Evolutionary conservation across 179 eudicot species (phyloP).

Genomic region (Actinidia chinensis): DNA sequence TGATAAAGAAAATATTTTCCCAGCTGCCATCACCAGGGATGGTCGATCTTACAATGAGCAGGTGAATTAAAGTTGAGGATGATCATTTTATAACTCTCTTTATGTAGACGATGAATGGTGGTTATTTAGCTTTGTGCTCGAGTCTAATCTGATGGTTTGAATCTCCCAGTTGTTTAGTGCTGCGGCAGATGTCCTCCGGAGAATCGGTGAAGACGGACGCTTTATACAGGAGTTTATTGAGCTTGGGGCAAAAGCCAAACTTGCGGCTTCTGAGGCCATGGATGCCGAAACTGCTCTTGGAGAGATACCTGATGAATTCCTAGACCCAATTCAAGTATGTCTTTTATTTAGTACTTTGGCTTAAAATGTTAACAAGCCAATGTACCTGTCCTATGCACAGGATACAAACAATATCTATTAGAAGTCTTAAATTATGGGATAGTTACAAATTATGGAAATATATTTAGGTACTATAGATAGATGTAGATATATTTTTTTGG

Average conservation of each 20-base stretch:
- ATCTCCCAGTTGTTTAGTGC: conserved; percentile 71
- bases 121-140: not conserved
- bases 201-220: conserved; percentile 79
- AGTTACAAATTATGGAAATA: too few relatives aligned
- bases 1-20: conserved; percentile 74
- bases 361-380: too few relatives aligned
- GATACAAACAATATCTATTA: too few relatives aligned
- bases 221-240: conserved; percentile 72
- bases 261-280: conserved; percentile 91
- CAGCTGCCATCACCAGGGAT: conserved; percentile 86
- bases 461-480: too few relatives aligned
- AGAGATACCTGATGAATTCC: conserved; percentile 98
- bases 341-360: not conserved
- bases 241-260: conserved; percentile 80
- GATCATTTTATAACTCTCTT: not conserved
- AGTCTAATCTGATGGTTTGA: conserved; percentile 7
- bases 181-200: conserved; percentile 75
- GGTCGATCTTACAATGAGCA: conserved; percentile 95
- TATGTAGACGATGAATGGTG: not conserved
- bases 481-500: too few relatives aligned
- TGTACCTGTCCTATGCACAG: too few relatives aligned
- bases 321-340: conserved; percentile 92
- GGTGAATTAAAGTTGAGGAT: conserved; percentile 39
- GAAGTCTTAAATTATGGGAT: too few relatives aligned
- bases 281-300: conserved; percentile 94